Conservation (phyloP, 1,139 yeast genomes). For the Saccharomyces pastorianus region DNA sequence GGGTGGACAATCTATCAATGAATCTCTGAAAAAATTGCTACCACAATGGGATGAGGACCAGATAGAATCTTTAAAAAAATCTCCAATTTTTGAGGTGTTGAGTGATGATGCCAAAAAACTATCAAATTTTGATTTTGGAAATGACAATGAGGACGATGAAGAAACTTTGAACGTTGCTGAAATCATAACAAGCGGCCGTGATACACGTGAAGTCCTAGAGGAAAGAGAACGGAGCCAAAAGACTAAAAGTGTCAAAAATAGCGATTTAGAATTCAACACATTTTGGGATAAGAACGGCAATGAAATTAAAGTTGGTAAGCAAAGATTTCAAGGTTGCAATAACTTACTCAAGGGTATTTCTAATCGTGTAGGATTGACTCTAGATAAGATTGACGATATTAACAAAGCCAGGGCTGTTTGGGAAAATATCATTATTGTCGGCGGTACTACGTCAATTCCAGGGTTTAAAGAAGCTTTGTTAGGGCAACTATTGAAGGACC, state of each 20-base stretch:
- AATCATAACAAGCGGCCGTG: conserved; percentile 67
- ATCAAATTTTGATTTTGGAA: conserved; percentile 43
- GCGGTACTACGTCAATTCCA: conserved; percentile 63
- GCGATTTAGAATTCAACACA: conserved; percentile 55
- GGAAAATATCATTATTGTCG: conserved; percentile 74
- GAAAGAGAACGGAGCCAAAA: conserved; percentile 44
- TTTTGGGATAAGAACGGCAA: conserved; percentile 55
- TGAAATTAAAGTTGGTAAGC: conserved; percentile 63
- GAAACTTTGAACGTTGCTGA: conserved; percentile 85
- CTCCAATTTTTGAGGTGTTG: conserved; percentile 71
- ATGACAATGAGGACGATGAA: conserved; percentile 42
- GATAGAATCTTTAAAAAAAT: conserved; percentile 66
- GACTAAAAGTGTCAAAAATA: conserved; percentile 38
- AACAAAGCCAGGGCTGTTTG: conserved; percentile 76
- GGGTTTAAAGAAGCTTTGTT: conserved; percentile 72
- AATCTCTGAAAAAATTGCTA: conserved; percentile 41
- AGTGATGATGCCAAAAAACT: conserved; percentile 53
- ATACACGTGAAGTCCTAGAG: conserved; percentile 54
- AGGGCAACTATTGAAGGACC: conserved; percentile 51
- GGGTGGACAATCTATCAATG: conserved; percentile 64
- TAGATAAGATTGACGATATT: conserved; percentile 54
- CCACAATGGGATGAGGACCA: conserved; percentile 54
- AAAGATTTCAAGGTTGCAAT: conserved; percentile 74
- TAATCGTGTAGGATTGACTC: conserved; percentile 44
- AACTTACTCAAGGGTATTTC: conserved; percentile 49